phyloP scores from a whole-genome alignment of 169 alveolate species.

The Cystoisospora suis region DNA sequence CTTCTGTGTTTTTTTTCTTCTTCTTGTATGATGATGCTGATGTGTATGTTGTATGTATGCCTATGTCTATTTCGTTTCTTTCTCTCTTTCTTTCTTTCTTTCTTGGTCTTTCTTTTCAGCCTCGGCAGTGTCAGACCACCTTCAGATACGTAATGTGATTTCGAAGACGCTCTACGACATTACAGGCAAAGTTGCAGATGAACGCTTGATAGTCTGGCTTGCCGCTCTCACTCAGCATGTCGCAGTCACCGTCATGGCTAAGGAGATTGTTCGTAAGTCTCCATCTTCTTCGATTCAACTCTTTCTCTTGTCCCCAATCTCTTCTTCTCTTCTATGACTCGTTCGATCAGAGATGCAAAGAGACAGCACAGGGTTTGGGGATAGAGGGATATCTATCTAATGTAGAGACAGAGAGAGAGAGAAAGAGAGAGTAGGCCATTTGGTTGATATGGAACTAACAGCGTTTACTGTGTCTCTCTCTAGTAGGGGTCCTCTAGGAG shows the following conservation, averaged over 20 bases:
- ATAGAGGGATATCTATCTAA: background rate
- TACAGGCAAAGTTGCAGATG: background rate
- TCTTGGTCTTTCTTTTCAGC: background rate
- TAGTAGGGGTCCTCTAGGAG: too few relatives aligned
- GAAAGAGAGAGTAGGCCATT: background rate
- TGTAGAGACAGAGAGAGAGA: background rate
- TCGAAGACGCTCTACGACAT: background rate
- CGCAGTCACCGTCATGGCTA: background rate
- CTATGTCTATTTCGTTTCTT: background rate
- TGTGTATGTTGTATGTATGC: background rate
- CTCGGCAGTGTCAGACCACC: background rate
- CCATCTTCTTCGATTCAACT: background rate
- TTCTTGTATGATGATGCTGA: background rate
- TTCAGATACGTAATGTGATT: background rate
- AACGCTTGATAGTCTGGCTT: background rate
- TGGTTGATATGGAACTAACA: background rate
- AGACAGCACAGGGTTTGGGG: background rate
- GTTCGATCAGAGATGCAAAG: background rate
- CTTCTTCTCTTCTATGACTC: background rate
- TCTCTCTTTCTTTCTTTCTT: background rate
- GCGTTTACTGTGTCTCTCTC: background rate
- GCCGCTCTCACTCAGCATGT: constrained; percentile 6
- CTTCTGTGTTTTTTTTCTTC: background rate
- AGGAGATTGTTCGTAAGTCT: background rate
- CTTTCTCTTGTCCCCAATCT: background rate